Evolutionary conservation across 192 early-diverging fungal species (phyloP).

Genomic region (Obelidium mucronatum): DNA sequence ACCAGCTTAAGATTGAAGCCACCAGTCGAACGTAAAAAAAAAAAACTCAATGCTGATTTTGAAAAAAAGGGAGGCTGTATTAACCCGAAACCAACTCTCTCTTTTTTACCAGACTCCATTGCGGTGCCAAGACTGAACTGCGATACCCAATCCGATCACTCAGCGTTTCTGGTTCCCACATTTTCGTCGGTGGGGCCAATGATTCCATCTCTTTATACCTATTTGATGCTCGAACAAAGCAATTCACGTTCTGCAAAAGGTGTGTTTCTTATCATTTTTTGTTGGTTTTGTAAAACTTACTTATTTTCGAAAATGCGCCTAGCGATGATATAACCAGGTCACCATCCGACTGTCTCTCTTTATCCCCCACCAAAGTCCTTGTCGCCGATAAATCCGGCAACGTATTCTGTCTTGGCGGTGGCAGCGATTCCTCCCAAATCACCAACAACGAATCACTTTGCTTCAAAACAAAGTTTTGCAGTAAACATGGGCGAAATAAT

Average conservation of each 20-base stretch:
- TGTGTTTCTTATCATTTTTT: conserved; percentile 21
- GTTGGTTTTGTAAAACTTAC: conserved; percentile 18
- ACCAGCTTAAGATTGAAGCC: conserved; percentile 59
- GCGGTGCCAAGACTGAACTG: conserved; percentile 38
- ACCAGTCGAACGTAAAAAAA: conserved; percentile 47
- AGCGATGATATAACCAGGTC: conserved; percentile 28
- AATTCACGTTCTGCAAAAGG: conserved; percentile 52
- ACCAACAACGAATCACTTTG: neutral
- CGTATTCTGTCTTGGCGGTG: conserved; percentile 1
- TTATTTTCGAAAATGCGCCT: conserved; percentile 14
- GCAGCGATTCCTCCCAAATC: neutral
- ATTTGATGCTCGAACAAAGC: conserved; percentile 45
- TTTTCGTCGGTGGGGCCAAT: conserved; percentile 44
- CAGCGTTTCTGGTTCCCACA: conserved; percentile 32
- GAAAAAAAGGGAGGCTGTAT: neutral
- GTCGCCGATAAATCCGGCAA: conserved; percentile 2
- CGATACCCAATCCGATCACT: conserved; percentile 53
- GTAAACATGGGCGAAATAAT: conserved; percentile 44
- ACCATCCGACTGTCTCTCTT: conserved; percentile 42
- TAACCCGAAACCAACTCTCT: neutral
- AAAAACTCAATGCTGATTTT: neutral
- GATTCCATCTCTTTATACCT: conserved; percentile 46
- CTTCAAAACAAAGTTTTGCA: conserved; percentile 40
- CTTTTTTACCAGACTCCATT: conserved; percentile 42
- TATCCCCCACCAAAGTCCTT: neutral